Conservation (phyloP, 352 stramenopile genomes). For the Lagenidium giganteum region DNA sequence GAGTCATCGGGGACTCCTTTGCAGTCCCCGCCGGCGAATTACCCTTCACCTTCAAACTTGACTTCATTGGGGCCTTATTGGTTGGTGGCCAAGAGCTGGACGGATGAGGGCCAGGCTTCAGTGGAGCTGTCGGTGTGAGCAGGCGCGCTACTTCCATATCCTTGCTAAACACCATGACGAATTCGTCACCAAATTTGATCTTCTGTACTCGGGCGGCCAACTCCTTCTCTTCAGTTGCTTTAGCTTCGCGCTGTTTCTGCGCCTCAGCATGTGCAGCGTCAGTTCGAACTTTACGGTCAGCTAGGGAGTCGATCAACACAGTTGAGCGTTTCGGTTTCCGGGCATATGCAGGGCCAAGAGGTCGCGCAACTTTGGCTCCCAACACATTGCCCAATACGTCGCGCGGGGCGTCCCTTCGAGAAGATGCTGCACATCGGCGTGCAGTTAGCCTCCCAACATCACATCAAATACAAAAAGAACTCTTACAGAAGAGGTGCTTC, state of each 20-base stretch:
- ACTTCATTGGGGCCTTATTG: conserved; percentile 14
- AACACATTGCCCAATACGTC: conserved; percentile 11
- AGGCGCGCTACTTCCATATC: conserved; percentile 19
- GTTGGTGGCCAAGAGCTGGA: not conserved
- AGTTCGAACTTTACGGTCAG: not conserved
- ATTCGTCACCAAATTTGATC: conserved; percentile 16
- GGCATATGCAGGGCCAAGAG: conserved; percentile 6
- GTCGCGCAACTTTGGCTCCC: conserved; percentile 1
- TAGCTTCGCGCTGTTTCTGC: conserved; percentile 2
- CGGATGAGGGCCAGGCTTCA: not conserved
- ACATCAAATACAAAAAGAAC: not conserved
- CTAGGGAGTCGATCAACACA: conserved; percentile 16
- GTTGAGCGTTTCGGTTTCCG: conserved; percentile 6
- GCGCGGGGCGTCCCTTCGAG: not conserved
- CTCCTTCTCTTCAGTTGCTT: not conserved
- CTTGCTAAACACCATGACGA: conserved; percentile 17
- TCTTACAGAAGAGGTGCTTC: conserved; percentile 46
- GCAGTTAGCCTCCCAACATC: too few species aligned
- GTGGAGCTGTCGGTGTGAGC: too few species aligned
- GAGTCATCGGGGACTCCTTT: too few species aligned
- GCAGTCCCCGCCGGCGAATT: too few species aligned
- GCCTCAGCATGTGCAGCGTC: conserved; percentile 1
- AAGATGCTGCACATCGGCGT: not conserved
- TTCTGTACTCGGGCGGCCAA: not conserved
- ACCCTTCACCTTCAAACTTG: conserved; percentile 18